Evolutionary conservation across 768 basidiomycete genomes (phyloP), one percentile per base, ranked within the genome.

Genomic region (Mycena chlorophos): DNA sequence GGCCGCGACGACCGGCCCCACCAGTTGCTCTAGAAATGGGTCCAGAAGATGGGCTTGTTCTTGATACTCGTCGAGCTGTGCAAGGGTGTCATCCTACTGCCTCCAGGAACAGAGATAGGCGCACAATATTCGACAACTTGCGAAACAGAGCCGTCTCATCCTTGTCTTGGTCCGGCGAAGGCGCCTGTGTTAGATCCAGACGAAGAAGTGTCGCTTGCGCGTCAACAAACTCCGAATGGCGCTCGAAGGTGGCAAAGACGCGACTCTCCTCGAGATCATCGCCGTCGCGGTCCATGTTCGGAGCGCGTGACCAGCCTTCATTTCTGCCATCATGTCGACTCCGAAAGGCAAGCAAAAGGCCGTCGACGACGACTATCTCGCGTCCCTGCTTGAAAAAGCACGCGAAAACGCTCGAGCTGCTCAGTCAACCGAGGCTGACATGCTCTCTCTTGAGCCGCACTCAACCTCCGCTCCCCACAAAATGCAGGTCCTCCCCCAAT

Each of bases 41-140:
- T 99, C 97, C 13, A 98, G 78, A 3, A 99, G 81, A 69, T 94
- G 91, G 2, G 94, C 79, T 62, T 96, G 92, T 58, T 98, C 95
- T 68, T 96, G 94, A 66, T 96, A 98, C 66, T 87, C 83, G 66
- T 84, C 83, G 26, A 98, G 80, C 96, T 98, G 56, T 23, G 27
- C 40, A 27, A 27, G 28, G 20, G 50, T 49, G 31, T 59, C 47
- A 34, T 17, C 40, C n/a, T 40, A 23, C 30, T 49, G 3, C 39
- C n/a, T 37, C 2, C 27, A 16, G 28, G 30, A 38, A 34, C 42
- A 39, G 34, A 29, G 19, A 57, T 25, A 28, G 31, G 74, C 84
- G 65, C 68, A 88, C 87, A 53, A 84, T 83, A 38, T 71, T 51
- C 12, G 60, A 65, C 8, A 88, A 70, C 56, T 75, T 80, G 49